Evolutionary conservation across 345 rosid species (phyloP), one percentile per base, ranked within the genome.

Genomic region (Eucalyptus pumila): DNA sequence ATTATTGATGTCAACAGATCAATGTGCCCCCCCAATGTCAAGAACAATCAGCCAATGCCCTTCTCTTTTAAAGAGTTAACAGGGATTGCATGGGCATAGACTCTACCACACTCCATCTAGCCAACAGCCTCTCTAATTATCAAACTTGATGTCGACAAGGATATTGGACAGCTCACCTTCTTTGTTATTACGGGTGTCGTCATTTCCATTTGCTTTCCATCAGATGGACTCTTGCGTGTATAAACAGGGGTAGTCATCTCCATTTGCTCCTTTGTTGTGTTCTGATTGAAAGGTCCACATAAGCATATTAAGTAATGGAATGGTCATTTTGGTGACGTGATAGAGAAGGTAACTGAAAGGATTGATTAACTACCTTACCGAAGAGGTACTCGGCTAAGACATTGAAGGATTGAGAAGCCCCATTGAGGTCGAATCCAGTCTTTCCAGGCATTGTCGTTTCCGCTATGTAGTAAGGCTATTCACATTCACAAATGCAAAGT

Each of bases 241-340:
- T 95, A 76, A 87, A 97, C 99, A 87, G 98, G 99, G 9, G 99
- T 97, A 6, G 97, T 96, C 99, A 97, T 97, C 91, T 96, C 98
- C 99, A 95, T 96, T 91, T 86, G 92, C 94, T 96, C 96, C 86
- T 87, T 93, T 8, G 76, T 85, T 5, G 91, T 92, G 90, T 97
- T 97, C 99, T 97, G 89, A 52, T 44, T 81, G 14, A 88, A 91
- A 37, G 58, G 34, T 21, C 30, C 30, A n/a, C 88, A 76, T 56
- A 89, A 91, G 69, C 72, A 92, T 86, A 88, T 45, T 3, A 87
- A 72, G 2, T 47, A 69, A 60, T 19, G 6, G 30, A 62, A 58
- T 21, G n/a, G 47, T 30, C 12, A 40, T 76, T 76, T 44, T 45
- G 9, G 65, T 7, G 4, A 85, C 44, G 4, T 27, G 47, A 58